A percentile compares a stretch with the other conserved stretches of the same genome.
These are phyloP conservation scores for Kluyveromyces dobzhanskii DNA, from an alignment of 805 yeast species.

Conservation along the genomic window DNA sequence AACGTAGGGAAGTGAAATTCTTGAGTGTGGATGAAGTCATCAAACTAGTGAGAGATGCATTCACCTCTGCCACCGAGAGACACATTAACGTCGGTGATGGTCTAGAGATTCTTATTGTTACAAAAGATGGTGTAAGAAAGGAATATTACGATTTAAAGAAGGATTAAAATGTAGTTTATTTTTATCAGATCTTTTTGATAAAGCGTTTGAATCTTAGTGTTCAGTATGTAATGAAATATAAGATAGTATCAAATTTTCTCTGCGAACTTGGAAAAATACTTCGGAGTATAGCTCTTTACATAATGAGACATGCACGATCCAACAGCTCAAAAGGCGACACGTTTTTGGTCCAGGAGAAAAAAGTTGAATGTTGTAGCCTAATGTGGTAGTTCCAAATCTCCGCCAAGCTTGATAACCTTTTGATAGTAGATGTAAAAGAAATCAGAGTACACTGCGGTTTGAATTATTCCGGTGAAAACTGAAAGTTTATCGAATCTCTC, in stretches of 20 bases:
- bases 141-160: constrained; percentile 82
- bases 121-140: constrained; percentile 84
- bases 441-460: constrained; percentile 85
- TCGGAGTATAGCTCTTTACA: too few relatives aligned
- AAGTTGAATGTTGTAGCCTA: neutral
- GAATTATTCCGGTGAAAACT: constrained; percentile 71
- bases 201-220: neutral
- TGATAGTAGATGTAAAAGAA: constrained; percentile 89
- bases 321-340: too few relatives aligned
- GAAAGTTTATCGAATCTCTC: constrained; percentile 58
- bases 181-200: neutral
- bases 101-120: constrained; percentile 79
- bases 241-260: neutral
- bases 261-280: too few relatives aligned
- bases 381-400: constrained; percentile 49
- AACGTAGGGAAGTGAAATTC: constrained; percentile 52
- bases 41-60: constrained; percentile 85
- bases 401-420: constrained; percentile 63
- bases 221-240: neutral
- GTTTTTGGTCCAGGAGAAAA: too few relatives aligned
- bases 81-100: constrained; percentile 98
- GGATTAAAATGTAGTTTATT: constrained; percentile 44
- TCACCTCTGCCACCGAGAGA: constrained; percentile 94
- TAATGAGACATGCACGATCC: too few relatives aligned
- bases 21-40: constrained; percentile 78